Percentiles rank a stretch among this genome's conserved stretches.
Conservation (phyloP, 139 green algal species). For the Axilococcus clingmanii region DNA sequence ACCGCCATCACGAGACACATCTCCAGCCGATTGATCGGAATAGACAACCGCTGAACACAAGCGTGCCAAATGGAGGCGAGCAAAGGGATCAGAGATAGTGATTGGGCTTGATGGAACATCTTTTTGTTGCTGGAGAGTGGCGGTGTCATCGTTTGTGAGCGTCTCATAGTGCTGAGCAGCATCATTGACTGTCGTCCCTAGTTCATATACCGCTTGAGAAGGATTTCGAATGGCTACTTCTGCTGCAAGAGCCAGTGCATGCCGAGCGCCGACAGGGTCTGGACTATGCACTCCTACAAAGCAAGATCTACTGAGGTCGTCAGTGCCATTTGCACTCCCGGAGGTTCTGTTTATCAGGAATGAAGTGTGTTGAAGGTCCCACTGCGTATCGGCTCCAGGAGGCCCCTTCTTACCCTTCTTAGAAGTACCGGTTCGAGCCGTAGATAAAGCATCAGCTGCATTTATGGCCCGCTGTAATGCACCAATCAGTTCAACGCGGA, state of each 20-base stretch:
- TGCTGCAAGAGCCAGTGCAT: slow-evolving; percentile 55
- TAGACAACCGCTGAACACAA: slow-evolving; percentile 53
- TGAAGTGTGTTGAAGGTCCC: slow-evolving; percentile 29
- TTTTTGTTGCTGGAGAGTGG: too few species aligned
- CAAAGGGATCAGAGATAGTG: slow-evolving; percentile 56
- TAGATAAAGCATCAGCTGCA: slow-evolving; percentile 10
- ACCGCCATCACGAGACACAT: slow-evolving; percentile 15
- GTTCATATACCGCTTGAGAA: slow-evolving; percentile 13
- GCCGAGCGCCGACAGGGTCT: slow-evolving; percentile 53
- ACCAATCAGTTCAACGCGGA: slow-evolving; percentile 9
- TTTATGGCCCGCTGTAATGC: slow-evolving; percentile 11
- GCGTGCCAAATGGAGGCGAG: slow-evolving; percentile 59
- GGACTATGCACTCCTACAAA: slow-evolving; percentile 34
- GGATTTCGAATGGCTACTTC: slow-evolving; percentile 27
- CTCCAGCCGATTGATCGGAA: slow-evolving; percentile 34
- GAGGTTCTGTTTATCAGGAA: slow-evolving; percentile 14
- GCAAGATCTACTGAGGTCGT: slow-evolving; percentile 10
- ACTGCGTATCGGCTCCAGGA: slow-evolving; percentile 4
- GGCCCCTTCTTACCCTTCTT: neutral
- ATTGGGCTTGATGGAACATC: slow-evolving; percentile 4
- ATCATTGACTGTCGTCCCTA: slow-evolving; percentile 9
- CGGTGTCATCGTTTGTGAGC: neutral
- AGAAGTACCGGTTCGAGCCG: neutral
- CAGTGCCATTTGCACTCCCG: neutral
- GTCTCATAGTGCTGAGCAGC: slow-evolving; percentile 25